A percentile compares a stretch with the other conserved stretches of the same genome.
Conservation (phyloP, 345 rosid genomes). For the Passiflora organensis region DNA sequence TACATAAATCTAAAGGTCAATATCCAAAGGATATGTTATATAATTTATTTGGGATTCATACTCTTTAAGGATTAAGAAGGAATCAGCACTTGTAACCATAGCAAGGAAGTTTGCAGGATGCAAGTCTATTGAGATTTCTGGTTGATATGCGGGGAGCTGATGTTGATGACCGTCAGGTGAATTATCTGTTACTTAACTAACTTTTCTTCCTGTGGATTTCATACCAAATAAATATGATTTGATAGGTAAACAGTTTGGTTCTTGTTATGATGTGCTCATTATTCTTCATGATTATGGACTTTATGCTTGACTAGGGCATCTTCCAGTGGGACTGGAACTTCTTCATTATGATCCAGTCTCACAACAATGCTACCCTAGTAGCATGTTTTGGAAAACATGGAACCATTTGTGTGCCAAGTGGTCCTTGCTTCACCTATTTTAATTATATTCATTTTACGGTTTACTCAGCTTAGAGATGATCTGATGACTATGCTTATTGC, state of each 20-base stretch:
- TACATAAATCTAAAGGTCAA: conserved; percentile 71
- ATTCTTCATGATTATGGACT: too few relatives aligned
- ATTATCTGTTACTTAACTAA: conserved; percentile 9
- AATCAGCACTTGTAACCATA: conserved; percentile 15
- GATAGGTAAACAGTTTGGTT: not conserved
- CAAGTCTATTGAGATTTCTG: conserved; percentile 83
- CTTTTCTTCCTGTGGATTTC: too few relatives aligned
- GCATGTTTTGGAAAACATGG: too few relatives aligned
- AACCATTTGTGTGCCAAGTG: too few relatives aligned
- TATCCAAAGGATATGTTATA: not conserved
- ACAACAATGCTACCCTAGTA: too few relatives aligned
- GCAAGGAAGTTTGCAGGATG: conserved; percentile 71
- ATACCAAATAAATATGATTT: not conserved
- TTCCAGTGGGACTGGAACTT: too few relatives aligned
- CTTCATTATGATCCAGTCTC: too few relatives aligned
- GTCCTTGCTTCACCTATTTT: conserved; percentile 1
- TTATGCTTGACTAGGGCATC: too few relatives aligned
- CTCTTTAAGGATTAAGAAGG: too few relatives aligned
- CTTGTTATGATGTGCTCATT: too few relatives aligned
- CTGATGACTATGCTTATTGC: conserved; percentile 93
- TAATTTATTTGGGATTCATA: not conserved
- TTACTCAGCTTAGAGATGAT: conserved; percentile 76
- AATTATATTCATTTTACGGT: not conserved
- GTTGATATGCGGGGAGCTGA: conserved; percentile 95
- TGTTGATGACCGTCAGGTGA: conserved; percentile 80